phyloP scores from a whole-genome alignment of 345 rosid species.

The Eutrema yunnanense region DNA sequence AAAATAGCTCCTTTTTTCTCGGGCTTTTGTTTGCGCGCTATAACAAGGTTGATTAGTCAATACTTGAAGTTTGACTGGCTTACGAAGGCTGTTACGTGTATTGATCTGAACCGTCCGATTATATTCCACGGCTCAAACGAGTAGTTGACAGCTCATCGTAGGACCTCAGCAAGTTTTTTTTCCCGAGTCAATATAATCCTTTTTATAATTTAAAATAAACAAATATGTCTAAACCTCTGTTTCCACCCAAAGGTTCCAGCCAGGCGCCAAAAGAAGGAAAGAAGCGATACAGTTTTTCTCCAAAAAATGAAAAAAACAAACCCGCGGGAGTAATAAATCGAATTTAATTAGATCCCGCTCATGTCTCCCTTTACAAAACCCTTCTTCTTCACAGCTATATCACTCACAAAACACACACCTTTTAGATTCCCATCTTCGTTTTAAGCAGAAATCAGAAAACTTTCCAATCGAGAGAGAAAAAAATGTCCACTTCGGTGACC shows the following conservation, averaged over 20 bases:
- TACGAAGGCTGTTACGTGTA: background rate
- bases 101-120: slow-evolving; percentile 12
- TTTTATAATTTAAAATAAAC: background rate
- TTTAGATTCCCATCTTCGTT: background rate
- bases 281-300: background rate
- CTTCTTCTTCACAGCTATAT: background rate
- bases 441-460: background rate
- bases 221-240: background rate
- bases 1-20: background rate
- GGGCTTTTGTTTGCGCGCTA: background rate
- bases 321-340: slow-evolving; percentile 6
- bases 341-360: slow-evolving; percentile 18
- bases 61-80: slow-evolving; percentile 22
- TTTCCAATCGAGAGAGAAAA: background rate
- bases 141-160: slow-evolving; percentile 10
- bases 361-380: slow-evolving; percentile 12
- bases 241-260: background rate
- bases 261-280: background rate
- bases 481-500: slow-evolving; percentile 46
- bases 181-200: background rate
- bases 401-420: background rate
- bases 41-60: slow-evolving; percentile 8
- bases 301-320: background rate
- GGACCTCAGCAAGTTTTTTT: background rate
- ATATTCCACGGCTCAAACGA: background rate